A percentile compares a stretch with the other conserved stretches of the same genome.
Conservation (phyloP, 148 eudicot species). For the Chenopodium album region DNA sequence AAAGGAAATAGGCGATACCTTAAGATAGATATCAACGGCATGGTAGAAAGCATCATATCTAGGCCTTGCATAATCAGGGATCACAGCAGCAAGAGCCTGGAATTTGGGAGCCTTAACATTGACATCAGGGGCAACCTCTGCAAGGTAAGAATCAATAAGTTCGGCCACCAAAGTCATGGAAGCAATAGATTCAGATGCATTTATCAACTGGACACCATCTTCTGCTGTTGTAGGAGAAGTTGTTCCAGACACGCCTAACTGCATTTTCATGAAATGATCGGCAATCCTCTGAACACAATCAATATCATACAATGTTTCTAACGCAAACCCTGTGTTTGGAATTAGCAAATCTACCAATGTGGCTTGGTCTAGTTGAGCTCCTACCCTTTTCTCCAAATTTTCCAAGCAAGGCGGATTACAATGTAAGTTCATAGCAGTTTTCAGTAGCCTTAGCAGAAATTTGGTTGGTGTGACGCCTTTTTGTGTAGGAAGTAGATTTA, state of each 20-base stretch:
- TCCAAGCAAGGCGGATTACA: constrained; percentile 52
- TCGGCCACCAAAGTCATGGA: constrained; percentile 63
- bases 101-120: constrained; percentile 62
- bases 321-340: constrained; percentile 51
- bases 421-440: constrained; percentile 58
- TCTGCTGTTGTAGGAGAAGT: constrained; percentile 50
- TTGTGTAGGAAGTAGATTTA: constrained; percentile 51
- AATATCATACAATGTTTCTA: constrained; percentile 60
- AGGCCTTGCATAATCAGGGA: constrained; percentile 74
- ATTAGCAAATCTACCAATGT: constrained; percentile 55
- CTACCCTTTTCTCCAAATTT: constrained; percentile 57
- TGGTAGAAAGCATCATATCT: constrained; percentile 70
- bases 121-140: constrained; percentile 74
- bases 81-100: constrained; percentile 56
- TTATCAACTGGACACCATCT: constrained; percentile 36
- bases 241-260: constrained; percentile 33
- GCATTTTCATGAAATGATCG: constrained; percentile 54
- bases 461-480: constrained; percentile 58
- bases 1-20: constrained; percentile 33
- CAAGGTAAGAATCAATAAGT: constrained; percentile 66
- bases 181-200: constrained; percentile 41
- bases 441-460: constrained; percentile 47
- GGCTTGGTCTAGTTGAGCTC: constrained; percentile 61
- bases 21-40: constrained; percentile 71
- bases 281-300: constrained; percentile 75